Evolutionary conservation across 441 rosid species (phyloP), one percentile per base, ranked within the genome.

Genomic region (Rhodomyrtus psidioides): DNA sequence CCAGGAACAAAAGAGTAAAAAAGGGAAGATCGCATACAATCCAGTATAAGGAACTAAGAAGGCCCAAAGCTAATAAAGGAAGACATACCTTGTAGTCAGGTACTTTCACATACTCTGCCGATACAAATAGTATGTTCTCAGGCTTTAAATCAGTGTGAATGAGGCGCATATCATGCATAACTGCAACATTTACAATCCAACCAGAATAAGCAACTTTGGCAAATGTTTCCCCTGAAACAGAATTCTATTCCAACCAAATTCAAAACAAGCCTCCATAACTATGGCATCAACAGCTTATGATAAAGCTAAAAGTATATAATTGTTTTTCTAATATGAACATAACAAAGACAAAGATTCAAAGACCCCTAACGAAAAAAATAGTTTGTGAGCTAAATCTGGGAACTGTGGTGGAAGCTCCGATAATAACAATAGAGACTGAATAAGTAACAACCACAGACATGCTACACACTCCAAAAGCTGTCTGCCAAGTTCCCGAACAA

Each of bases 401-500:
- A 34, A 65, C 46, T 30, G 44, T 9, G 26, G 79, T 65, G 42
- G 42, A 82, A 82, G 44, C 17, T 26, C 28, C 46, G 17, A 54
- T 28, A 84, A 39, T 54, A 82, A 92, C 88, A 93, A 90, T 88
- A 89, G 93, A 90, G 89, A 62, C 91, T 70, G 27, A 70, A 76
- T 30, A 91, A 95, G 95, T 90, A 93, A 89, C 88, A 87, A 91
- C 93, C 92, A 95, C 99, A 95, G 94, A 96, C 99, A 95, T 94
- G 99, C 99, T 84, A 96, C 98, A 93, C 95, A 95, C 90, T 96
- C 98, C 98, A 95, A 94, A 89, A 95, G 95, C 94, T 96, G 99
- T 93, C 95, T 94, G 94, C 95, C 98, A 92, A 95, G 93, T 94
- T 96, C 98, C 90, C 98, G 97, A 86, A 96, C 99, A 94, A 96